phyloP scores from a whole-genome alignment of 352 stramenopile species.

The Globisporangium mamillatum region DNA sequence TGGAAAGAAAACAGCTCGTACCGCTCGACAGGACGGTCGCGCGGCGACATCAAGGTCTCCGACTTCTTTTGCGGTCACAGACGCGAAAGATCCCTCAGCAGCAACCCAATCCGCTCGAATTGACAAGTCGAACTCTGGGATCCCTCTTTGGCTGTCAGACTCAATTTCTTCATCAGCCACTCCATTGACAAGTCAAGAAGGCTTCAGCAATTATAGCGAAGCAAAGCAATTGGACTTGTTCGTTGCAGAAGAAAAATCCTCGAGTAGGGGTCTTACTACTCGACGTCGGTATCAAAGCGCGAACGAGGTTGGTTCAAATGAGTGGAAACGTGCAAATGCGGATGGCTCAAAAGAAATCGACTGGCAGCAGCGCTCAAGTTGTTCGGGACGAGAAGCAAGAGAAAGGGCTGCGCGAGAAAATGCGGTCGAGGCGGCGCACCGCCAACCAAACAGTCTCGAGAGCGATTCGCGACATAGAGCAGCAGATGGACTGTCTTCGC shows the following conservation, averaged over 20 bases:
- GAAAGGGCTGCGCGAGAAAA: background rate
- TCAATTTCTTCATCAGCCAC: background rate
- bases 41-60: background rate
- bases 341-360: slow-evolving; percentile 2
- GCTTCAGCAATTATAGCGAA: slow-evolving; percentile 1
- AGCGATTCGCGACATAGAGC: background rate
- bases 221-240: slow-evolving; percentile 14
- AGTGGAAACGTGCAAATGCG: background rate
- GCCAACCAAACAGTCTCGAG: background rate
- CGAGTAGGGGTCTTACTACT: slow-evolving; percentile 7
- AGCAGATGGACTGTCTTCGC: background rate
- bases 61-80: background rate
- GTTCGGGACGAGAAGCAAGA: background rate
- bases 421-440: background rate
- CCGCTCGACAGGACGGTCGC: slow-evolving; percentile 13
- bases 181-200: background rate
- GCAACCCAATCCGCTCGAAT: background rate
- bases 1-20: slow-evolving; percentile 36
- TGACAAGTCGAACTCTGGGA: background rate
- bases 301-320: background rate
- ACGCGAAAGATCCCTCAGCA: background rate
- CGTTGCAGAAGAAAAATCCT: slow-evolving; percentile 7
- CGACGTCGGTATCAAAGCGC: slow-evolving; percentile 10
- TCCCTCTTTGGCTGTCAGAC: slow-evolving; percentile 21
- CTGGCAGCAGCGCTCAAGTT: background rate